Conservation (phyloP, 2,329 filamentous ascomycete genomes). For the Endothia cerciana region DNA sequence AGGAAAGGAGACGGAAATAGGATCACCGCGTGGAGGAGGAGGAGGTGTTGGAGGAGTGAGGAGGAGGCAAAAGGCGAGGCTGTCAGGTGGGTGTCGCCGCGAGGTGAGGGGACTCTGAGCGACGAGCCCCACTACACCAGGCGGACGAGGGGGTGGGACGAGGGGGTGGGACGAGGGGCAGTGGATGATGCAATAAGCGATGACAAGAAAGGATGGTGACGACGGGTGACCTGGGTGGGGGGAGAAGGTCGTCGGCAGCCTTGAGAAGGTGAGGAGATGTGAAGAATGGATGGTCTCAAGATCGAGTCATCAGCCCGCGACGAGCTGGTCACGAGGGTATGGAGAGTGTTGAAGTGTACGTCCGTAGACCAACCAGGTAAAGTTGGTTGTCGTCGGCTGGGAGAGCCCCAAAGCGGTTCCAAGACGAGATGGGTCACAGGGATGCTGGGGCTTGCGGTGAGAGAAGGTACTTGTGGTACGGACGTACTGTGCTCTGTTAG, state of each 20-base stretch:
- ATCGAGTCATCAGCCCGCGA: conserved; percentile 14
- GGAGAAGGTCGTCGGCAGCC: neutral
- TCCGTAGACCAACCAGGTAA: neutral
- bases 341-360: neutral
- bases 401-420: neutral
- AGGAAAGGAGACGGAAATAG: neutral
- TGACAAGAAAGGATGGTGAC: neutral
- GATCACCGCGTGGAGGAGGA: neutral
- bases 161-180: conserved; percentile 8
- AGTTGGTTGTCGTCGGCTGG: neutral
- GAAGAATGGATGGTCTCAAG: conserved; percentile 2
- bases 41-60: neutral
- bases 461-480: neutral
- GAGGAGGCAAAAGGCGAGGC: neutral
- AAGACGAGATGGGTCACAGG: neutral
- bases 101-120: conserved; percentile 9
- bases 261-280: neutral
- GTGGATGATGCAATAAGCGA: conserved; percentile 10
- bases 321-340: conserved; percentile 10
- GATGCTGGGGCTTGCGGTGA: neutral
- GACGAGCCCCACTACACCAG: conserved; percentile 3
- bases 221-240: neutral
- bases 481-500: neutral
- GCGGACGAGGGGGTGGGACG: neutral
- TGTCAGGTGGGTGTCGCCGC: neutral